Evolutionary conservation across 495 filamentous ascomycete species (phyloP), one percentile per base, ranked within the genome.

Genomic region (Penicillium steckii): DNA sequence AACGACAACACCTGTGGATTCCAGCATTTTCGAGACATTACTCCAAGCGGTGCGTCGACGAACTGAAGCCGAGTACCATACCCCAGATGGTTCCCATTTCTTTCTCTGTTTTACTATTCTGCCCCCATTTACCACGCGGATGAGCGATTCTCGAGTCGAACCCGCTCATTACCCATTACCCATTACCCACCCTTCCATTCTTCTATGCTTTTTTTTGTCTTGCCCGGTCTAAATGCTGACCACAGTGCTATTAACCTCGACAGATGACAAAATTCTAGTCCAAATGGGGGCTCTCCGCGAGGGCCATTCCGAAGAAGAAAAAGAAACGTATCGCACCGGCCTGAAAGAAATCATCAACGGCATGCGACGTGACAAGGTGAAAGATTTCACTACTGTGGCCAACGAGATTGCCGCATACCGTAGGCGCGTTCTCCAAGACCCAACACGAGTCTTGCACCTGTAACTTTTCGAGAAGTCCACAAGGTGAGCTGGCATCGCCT

Each of bases 211-310:
- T 57, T 27, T 21, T 41, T 26, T 53, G 19, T 45, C 8, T 21
- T 57, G 8, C 72, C 65, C 67, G 65, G 69, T 72, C 64, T 73
- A 64, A 69, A 76, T 74, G 71, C 85, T 88, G 78, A 90, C 85
- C 67, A 67, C 72, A 73, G 70, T 66, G 62, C 68, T 68, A 69
- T 74, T 80, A 71, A 74, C 69, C 38, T 66, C 53, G 66, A 54
- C 76, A 96, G 92, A 95, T 81, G 88, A 94, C 66, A 85, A 86
- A 61, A 88, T 96, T 43, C 85, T 96, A 43, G 77, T 90, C 49
- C 83, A 95, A 53, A 82, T 97, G 62, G 90, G 90, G 53, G 82
- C 84, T 25, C 70, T 84, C 46, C 77, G 78, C 44, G 89, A 91
- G 60, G 85, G 86, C 43, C 84, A 83, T 57, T 82, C 74, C 18